phyloP scores from a whole-genome alignment of 2,329 filamentous ascomycete genomes.

The Calonectria pauciramosa region DNA sequence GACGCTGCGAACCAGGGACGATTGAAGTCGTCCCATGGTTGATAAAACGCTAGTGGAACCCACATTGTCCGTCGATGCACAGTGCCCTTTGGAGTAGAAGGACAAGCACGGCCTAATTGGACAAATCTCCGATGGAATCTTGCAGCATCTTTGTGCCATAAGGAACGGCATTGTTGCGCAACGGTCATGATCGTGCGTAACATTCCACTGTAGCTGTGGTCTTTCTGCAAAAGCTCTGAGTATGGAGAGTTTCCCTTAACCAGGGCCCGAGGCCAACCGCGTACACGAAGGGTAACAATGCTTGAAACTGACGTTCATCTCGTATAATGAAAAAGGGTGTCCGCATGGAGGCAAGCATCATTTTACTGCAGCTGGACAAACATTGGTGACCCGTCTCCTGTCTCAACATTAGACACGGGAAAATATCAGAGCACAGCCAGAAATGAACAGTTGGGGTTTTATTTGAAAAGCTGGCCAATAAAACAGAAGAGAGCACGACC shows the following conservation, averaged over 20 bases:
- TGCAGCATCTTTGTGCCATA: slow-evolving; percentile 32
- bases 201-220: slow-evolving; percentile 1
- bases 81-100: background rate
- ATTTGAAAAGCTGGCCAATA: background rate
- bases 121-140: slow-evolving; percentile 19
- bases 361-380: background rate
- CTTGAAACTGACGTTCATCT: background rate
- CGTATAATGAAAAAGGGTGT: background rate
- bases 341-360: background rate
- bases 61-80: background rate
- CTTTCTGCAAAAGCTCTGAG: background rate
- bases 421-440: background rate
- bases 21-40: slow-evolving; percentile 7
- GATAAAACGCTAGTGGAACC: slow-evolving; percentile 1
- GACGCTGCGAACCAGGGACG: background rate
- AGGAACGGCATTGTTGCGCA: background rate
- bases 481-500: background rate
- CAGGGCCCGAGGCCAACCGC: background rate
- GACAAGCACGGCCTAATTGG: slow-evolving; percentile 3
- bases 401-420: background rate
- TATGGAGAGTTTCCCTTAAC: background rate
- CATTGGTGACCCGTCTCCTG: background rate
- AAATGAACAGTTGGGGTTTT: background rate
- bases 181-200: slow-evolving; percentile 1
- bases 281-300: background rate